A percentile compares a stretch with the other conserved stretches of the same genome.
Evolutionary conservation across 1,284 basidiomycete species (phyloP).

Genomic region (Papiliotrema laurentii): DNA sequence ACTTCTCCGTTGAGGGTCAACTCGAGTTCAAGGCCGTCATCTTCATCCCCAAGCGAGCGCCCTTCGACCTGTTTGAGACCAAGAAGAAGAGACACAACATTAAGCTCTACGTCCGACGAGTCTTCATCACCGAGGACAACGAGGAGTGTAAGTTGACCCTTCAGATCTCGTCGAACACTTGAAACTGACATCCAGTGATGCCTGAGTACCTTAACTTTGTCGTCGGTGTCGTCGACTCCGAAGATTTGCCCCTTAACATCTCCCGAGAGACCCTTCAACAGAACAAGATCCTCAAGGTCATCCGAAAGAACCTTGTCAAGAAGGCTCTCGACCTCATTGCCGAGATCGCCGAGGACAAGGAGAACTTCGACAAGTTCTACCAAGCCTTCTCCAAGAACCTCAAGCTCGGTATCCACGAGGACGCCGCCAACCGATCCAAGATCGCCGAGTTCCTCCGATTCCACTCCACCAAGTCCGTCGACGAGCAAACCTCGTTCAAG

Average conservation of each 20-base stretch:
- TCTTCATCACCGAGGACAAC: conserved; percentile 99
- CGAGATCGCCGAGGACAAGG: conserved; percentile 99
- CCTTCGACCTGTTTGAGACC: conserved; percentile 99
- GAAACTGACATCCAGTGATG: conserved; percentile 56
- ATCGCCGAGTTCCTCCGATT: conserved; percentile 99
- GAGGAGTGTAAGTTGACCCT: conserved; percentile 62
- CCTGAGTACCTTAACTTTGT: conserved; percentile 99
- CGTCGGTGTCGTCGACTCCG: conserved; percentile 99
- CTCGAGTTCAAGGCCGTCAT: conserved; percentile 99
- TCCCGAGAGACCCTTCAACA: conserved; percentile 99
- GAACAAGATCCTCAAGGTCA: conserved; percentile 96
- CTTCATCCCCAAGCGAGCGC: conserved; percentile 92
- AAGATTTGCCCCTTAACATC: conserved; percentile 99
- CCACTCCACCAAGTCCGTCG: conserved; percentile 91
- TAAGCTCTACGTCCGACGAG: conserved; percentile 99
- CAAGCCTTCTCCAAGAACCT: conserved; percentile 91
- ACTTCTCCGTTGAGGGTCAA: conserved; percentile 99
- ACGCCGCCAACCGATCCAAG: conserved; percentile 97
- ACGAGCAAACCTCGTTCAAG: conserved; percentile 93
- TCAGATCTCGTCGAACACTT: background rate
- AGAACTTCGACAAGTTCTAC: conserved; percentile 98
- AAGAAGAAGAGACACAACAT: conserved; percentile 99
- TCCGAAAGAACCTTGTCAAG: conserved; percentile 90
- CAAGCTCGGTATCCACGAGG: conserved; percentile 99
- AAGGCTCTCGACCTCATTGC: conserved; percentile 92